Percentiles rank a stretch among this genome's conserved stretches.
These are phyloP conservation scores for Backusella circina DNA, from an alignment of 192 early-diverging fungal species.

Conservation along the genomic window DNA sequence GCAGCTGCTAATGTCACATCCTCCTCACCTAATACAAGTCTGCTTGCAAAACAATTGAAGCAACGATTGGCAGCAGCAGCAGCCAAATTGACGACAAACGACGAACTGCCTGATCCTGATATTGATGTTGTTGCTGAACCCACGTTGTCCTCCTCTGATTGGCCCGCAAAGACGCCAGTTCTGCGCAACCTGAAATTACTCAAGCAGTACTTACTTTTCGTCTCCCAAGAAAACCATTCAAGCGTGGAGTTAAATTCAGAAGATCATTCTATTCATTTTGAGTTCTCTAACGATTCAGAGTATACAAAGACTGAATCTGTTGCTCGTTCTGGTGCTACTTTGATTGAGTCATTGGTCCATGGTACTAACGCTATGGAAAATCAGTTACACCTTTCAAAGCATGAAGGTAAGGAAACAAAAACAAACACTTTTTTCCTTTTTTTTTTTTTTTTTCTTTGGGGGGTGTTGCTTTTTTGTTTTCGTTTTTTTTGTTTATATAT, in stretches of 20 bases:
- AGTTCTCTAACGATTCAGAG: neutral
- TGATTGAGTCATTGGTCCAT: constrained; percentile 11
- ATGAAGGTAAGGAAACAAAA: neutral
- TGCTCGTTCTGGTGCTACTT: neutral
- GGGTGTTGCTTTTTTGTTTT: neutral
- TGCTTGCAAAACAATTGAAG: neutral
- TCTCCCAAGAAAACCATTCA: constrained; percentile 6
- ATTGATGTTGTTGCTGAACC: neutral
- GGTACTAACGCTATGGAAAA: neutral
- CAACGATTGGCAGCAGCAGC: constrained; percentile 1
- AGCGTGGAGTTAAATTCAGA: neutral
- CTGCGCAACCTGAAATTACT: constrained; percentile 15
- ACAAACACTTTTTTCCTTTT: neutral
- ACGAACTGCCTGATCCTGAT: neutral
- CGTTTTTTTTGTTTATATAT: too few species aligned
- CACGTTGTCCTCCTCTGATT: constrained; percentile 16
- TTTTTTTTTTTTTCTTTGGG: neutral
- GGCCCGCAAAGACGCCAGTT: constrained; percentile 5
- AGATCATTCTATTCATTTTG: constrained; percentile 1
- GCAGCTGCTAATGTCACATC: neutral
- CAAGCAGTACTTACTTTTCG: constrained; percentile 18
- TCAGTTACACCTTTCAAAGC: neutral
- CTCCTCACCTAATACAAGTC: neutral
- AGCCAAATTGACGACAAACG: neutral
- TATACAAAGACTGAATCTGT: neutral